These are phyloP conservation scores for Pseudonitzschia pungens DNA, from an alignment of 108 stramenopile species.

Conservation along the genomic window DNA sequence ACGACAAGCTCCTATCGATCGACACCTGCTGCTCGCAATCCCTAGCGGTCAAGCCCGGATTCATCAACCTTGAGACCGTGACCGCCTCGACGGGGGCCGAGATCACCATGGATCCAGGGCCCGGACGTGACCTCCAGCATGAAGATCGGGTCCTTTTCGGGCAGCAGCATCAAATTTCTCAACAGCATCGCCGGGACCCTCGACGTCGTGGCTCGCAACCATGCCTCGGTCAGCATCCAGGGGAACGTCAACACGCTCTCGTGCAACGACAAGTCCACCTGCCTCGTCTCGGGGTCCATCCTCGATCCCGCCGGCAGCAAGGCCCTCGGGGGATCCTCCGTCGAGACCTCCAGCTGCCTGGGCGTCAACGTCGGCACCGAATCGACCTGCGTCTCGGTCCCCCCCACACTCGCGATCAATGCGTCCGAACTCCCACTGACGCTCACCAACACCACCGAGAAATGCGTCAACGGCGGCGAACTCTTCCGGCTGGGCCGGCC, in stretches of 20 bases:
- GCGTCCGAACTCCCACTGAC: background rate
- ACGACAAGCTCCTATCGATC: background rate
- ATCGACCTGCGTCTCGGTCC: background rate
- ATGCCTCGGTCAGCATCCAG: background rate
- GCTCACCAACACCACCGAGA: background rate
- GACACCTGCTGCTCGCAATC: slow-evolving; percentile 13
- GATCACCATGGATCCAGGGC: background rate
- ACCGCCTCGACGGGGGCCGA: background rate
- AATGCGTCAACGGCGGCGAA: background rate
- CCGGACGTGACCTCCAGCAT: background rate
- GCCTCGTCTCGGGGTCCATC: slow-evolving; percentile 1
- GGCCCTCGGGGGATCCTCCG: background rate
- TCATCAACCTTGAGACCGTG: slow-evolving; percentile 6
- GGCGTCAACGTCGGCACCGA: background rate
- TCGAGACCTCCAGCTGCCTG: slow-evolving; percentile 5
- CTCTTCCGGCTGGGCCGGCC: background rate
- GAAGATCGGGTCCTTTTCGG: background rate
- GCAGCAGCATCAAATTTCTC: background rate
- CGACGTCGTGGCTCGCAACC: background rate
- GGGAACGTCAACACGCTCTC: slow-evolving; percentile 3
- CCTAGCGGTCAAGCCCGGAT: background rate
- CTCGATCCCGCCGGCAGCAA: background rate
- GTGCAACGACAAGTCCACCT: slow-evolving; percentile 1
- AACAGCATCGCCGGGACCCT: background rate
- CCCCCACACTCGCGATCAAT: background rate